Evolutionary conservation across 345 rosid species (phyloP), one percentile per base, ranked within the genome.

Genomic region (Lumnitzera littorea): DNA sequence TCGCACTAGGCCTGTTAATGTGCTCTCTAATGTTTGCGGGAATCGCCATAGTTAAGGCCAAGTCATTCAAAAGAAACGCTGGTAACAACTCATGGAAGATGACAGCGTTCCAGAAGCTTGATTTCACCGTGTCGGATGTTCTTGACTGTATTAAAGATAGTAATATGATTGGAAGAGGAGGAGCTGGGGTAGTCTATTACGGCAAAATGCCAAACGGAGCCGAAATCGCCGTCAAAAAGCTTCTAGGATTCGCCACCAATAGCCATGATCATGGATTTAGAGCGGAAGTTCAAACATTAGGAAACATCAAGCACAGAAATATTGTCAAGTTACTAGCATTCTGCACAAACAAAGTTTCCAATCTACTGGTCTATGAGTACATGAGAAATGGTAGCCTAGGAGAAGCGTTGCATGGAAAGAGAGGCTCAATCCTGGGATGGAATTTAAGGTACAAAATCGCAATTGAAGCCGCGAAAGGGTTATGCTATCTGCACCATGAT

Each of bases 361-460:
- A 86, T 63, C 77, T 86, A 24, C 74, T 86, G 24, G 81, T 86
- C 2, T 86, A 83, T 13, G 89, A 81, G 80, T 81, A 81, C 76
- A 86, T 86, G 89, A 72, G 75, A 36, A 70, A 86, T 27, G 94
- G 89, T 25, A 86, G 94, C 74, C 62, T 86, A 9, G 94, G 94
- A 0, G 94, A 82, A 62, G 81, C 73, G 0, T 58, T 86, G 15
- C 89, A 82, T 16, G 85, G 89, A 36, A 84, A 84, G 67, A 82
- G 77, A 27, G 87, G 87, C 7, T 71, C 71, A 2, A 74, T 68
- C 56, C 62, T 86, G 4, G 72, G 78, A 20, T 86, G 89, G 94
- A 82, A 75, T 12, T 59, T 68, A 64, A 81, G 94, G 77, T 68
- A 78, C 67, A 81, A 78, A 74, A 80, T 84, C 14, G 87, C 89